Conservation (phyloP, 352 stramenopile species). For the Blastocystis sp. region DNA sequence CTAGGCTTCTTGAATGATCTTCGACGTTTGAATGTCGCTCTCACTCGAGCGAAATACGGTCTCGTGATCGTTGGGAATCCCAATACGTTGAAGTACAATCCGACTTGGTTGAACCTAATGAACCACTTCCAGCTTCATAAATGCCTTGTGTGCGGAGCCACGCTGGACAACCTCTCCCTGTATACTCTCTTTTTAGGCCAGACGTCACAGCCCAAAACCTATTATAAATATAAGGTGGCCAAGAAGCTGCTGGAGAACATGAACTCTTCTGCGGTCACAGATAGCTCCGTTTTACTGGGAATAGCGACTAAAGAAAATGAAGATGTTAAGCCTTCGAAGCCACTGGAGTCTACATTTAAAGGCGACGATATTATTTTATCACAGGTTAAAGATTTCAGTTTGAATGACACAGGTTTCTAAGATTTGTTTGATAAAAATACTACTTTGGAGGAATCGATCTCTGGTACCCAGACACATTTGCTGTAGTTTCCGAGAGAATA, state of each 20-base stretch:
- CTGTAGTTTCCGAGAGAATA: no score
- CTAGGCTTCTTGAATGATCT: conserved; percentile 97
- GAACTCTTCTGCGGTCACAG: neutral
- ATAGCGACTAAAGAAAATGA: neutral
- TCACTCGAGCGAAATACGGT: conserved; percentile 95
- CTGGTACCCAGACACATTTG: neutral
- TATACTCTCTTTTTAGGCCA: neutral
- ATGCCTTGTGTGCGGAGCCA: conserved; percentile 82
- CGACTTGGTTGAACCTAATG: conserved; percentile 88
- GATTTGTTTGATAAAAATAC: neutral
- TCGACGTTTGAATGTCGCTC: conserved; percentile 93
- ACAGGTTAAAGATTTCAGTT: neutral
- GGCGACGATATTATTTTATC: no score
- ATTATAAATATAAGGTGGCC: neutral
- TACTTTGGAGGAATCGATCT: neutral
- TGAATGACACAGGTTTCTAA: neutral
- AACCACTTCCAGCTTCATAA: conserved; percentile 93
- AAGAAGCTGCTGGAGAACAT: neutral
- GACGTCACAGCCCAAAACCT: neutral
- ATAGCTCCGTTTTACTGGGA: neutral
- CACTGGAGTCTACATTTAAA: no score
- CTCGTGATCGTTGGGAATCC: conserved; percentile 95
- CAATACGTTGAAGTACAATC: conserved; percentile 89
- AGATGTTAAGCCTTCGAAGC: neutral
- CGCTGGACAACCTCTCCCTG: conserved; percentile 9